Conservation (phyloP, 2,329 filamentous ascomycete genomes). For the Cytospora schulzeri region DNA sequence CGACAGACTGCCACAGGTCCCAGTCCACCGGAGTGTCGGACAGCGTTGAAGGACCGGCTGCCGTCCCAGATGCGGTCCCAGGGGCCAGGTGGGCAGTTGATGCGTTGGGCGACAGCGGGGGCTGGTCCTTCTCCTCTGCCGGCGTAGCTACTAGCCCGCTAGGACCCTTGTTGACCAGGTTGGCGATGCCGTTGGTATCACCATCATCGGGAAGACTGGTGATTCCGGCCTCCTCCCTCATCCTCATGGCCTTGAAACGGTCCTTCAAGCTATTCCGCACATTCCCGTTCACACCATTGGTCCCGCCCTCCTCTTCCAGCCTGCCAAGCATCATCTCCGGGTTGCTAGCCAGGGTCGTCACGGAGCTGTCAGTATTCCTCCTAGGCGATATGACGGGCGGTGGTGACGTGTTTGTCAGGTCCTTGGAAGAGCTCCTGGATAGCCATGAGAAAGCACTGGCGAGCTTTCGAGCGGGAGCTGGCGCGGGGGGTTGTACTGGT, state of each 20-base stretch:
- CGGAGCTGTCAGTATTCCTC: slow-evolving; percentile 78
- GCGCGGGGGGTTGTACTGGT: slow-evolving; percentile 39
- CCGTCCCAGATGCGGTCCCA: slow-evolving; percentile 81
- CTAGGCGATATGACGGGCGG: slow-evolving; percentile 53
- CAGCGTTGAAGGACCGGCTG: slow-evolving; percentile 71
- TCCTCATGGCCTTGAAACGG: slow-evolving; percentile 74
- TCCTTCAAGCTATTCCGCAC: slow-evolving; percentile 70
- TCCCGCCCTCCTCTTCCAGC: slow-evolving; percentile 68
- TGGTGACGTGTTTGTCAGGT: slow-evolving; percentile 60
- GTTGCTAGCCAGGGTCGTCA: slow-evolving; percentile 78
- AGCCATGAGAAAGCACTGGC: slow-evolving; percentile 89
- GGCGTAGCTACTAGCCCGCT: slow-evolving; percentile 17
- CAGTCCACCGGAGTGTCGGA: slow-evolving; percentile 84
- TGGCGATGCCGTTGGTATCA: slow-evolving; percentile 35
- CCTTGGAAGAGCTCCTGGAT: slow-evolving; percentile 66
- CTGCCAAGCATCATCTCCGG: slow-evolving; percentile 77
- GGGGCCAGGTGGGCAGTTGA: slow-evolving; percentile 74
- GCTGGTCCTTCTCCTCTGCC: slow-evolving; percentile 35
- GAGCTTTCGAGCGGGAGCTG: slow-evolving; percentile 65
- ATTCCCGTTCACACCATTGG: slow-evolving; percentile 45
- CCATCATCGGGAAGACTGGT: slow-evolving; percentile 55
- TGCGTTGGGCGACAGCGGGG: slow-evolving; percentile 55
- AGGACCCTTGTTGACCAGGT: slow-evolving; percentile 31
- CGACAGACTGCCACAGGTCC: slow-evolving; percentile 96
- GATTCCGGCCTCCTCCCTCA: slow-evolving; percentile 71